These are phyloP conservation scores for Zygoascus sp. DNA, from an alignment of 1,139 yeast genomes.

Conservation along the genomic window DNA sequence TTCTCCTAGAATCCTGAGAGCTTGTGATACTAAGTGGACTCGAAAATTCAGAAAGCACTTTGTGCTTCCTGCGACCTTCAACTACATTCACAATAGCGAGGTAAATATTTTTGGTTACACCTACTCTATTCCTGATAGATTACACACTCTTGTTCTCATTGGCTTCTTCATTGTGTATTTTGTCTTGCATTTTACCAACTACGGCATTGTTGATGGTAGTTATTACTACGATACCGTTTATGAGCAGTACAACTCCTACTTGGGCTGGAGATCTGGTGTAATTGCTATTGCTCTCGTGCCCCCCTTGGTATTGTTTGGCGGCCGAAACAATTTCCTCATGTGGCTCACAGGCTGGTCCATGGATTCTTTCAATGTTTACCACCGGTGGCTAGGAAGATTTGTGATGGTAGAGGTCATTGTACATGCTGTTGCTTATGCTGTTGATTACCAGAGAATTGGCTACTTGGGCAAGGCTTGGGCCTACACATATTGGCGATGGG, in stretches of 20 bases:
- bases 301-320: slow-evolving; percentile 49
- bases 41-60: slow-evolving; percentile 17
- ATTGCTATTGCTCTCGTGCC: slow-evolving; percentile 10
- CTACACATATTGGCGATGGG: slow-evolving; percentile 45
- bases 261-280: slow-evolving; percentile 13
- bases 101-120: slow-evolving; percentile 28
- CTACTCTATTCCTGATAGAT: slow-evolving; percentile 54
- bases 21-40: slow-evolving; percentile 16
- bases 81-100: slow-evolving; percentile 42
- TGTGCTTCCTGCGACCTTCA: slow-evolving; percentile 44
- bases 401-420: slow-evolving; percentile 41
- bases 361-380: slow-evolving; percentile 55
- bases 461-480: slow-evolving; percentile 22
- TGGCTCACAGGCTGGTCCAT: slow-evolving; percentile 58
- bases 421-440: slow-evolving; percentile 26
- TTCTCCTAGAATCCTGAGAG: slow-evolving; percentile 12
- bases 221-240: slow-evolving; percentile 33
- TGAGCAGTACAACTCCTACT: slow-evolving; percentile 29
- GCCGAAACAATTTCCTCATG: slow-evolving; percentile 56
- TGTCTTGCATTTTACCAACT: slow-evolving; percentile 39
- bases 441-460: slow-evolving; percentile 9
- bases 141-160: slow-evolving; percentile 47
- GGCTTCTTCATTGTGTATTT: slow-evolving; percentile 43
- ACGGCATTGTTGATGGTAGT: slow-evolving; percentile 38
- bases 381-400: slow-evolving; percentile 56